These are phyloP conservation scores for Globisporangium cystogenes DNA, from an alignment of 352 stramenopile genomes.

Conservation along the genomic window DNA sequence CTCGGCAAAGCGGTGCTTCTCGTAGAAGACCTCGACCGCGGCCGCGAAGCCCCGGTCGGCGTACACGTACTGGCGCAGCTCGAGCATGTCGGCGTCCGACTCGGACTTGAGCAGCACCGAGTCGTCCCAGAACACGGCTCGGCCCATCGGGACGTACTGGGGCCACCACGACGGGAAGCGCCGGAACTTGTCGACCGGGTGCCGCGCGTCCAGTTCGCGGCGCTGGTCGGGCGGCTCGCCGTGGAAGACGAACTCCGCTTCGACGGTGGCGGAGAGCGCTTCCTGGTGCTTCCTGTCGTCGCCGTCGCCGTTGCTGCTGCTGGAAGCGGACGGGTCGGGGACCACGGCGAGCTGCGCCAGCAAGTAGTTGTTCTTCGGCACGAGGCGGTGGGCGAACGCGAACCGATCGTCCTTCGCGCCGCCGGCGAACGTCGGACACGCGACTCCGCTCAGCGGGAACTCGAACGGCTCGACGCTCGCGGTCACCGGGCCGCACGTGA, in stretches of 20 bases:
- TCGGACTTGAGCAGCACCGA: conserved; percentile 43
- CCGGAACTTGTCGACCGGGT: conserved; percentile 32
- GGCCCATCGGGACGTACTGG: conserved; percentile 54
- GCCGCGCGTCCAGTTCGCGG: conserved; percentile 13
- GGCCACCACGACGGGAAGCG: conserved; percentile 54
- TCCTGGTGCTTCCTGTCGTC: background rate
- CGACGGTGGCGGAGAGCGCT: conserved; percentile 23
- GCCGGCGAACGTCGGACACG: conserved; percentile 42
- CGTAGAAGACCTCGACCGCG: conserved; percentile 62
- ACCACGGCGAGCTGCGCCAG: conserved; percentile 26
- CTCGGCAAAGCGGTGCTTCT: conserved; percentile 74
- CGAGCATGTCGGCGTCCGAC: conserved; percentile 44
- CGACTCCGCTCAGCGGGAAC: conserved; percentile 36
- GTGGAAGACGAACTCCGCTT: conserved; percentile 41
- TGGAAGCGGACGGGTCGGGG: conserved; percentile 10
- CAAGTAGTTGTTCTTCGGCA: conserved; percentile 59
- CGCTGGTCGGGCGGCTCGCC: conserved; percentile 11
- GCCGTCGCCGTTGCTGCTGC: conserved; percentile 1
- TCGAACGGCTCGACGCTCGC: conserved; percentile 43
- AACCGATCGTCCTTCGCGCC: conserved; percentile 43
- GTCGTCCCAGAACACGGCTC: conserved; percentile 67
- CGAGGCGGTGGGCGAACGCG: conserved; percentile 38
- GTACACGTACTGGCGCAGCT: conserved; percentile 37
- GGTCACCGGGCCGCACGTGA: conserved; percentile 60
- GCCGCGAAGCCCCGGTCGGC: conserved; percentile 34